These are phyloP conservation scores for Globisporangium iwayamae DNA, from an alignment of 352 stramenopile species.

Conservation along the genomic window DNA sequence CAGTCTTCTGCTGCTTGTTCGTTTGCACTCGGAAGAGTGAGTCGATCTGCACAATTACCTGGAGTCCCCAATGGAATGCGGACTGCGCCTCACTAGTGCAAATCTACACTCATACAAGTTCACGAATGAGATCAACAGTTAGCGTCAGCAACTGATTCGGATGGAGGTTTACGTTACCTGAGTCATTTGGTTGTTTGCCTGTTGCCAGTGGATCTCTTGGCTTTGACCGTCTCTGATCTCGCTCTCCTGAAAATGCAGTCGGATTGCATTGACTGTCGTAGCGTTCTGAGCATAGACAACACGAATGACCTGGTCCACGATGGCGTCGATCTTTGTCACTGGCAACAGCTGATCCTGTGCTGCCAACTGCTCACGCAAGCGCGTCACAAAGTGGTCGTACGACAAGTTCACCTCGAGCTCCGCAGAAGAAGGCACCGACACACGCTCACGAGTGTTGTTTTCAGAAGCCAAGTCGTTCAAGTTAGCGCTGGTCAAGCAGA, in stretches of 20 bases:
- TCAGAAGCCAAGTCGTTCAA: background rate
- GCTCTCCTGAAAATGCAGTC: conserved; percentile 16
- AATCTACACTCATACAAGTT: conserved; percentile 17
- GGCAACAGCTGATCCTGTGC: conserved; percentile 33
- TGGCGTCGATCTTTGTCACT: conserved; percentile 5
- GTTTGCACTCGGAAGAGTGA: conserved; percentile 14
- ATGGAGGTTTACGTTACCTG: conserved; percentile 15
- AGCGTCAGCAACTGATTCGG: background rate
- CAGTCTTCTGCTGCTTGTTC: background rate
- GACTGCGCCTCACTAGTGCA: conserved; percentile 22
- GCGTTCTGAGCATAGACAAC: conserved; percentile 12
- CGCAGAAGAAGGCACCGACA: background rate
- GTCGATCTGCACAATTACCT: conserved; percentile 17
- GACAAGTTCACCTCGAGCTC: conserved; percentile 14
- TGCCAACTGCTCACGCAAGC: conserved; percentile 19
- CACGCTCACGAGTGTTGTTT: background rate
- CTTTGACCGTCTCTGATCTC: conserved; percentile 1
- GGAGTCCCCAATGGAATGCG: conserved; percentile 34
- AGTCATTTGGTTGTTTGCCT: conserved; percentile 25
- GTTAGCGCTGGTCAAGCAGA: background rate
- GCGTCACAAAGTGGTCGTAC: conserved; percentile 16
- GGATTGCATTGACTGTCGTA: conserved; percentile 20
- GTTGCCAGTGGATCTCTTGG: conserved; percentile 23
- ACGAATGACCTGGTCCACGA: background rate
- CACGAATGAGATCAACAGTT: background rate